These are phyloP conservation scores for Erodium maritimum DNA, from an alignment of 345 rosid species.

Conservation along the genomic window DNA sequence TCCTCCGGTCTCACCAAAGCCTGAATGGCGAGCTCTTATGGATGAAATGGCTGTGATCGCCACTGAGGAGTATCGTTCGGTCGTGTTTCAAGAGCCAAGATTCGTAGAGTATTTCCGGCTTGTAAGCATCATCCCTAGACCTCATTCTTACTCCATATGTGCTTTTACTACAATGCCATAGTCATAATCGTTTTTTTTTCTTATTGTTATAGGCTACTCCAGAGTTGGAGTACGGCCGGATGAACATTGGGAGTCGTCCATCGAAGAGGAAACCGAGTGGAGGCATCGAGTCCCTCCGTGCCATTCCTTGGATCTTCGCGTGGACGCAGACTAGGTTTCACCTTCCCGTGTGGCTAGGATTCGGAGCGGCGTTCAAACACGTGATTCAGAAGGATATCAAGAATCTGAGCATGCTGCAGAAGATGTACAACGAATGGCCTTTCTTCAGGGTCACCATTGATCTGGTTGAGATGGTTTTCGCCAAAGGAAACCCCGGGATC, in stretches of 20 bases:
- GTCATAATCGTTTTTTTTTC: conserved; percentile 5
- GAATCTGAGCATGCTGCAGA: conserved; percentile 76
- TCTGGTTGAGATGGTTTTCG: conserved; percentile 96
- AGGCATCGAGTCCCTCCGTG: conserved; percentile 91
- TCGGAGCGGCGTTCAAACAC: conserved; percentile 77
- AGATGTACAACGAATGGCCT: conserved; percentile 90
- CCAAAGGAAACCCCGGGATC: conserved; percentile 92
- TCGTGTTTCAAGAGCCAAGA: conserved; percentile 82
- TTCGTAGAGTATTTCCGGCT: conserved; percentile 96
- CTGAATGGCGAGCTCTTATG: conserved; percentile 85
- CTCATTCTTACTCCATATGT: no score
- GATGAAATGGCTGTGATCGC: conserved; percentile 91
- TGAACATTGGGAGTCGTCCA: conserved; percentile 98
- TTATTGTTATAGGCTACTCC: conserved; percentile 71
- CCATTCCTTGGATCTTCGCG: conserved; percentile 99
- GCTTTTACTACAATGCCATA: no score
- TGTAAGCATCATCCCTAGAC: conserved; percentile 30
- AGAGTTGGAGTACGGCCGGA: conserved; percentile 89
- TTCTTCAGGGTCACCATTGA: conserved; percentile 92
- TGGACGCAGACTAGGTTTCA: conserved; percentile 98
- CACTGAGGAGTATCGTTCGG: conserved; percentile 76
- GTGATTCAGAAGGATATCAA: conserved; percentile 52
- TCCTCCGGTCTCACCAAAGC: conserved; percentile 84
- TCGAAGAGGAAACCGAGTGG: conserved; percentile 93
- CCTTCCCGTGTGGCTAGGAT: conserved; percentile 97